Evolutionary conservation across 106 monocot genomes (phyloP), one percentile per base, ranked within the genome.

Genomic region (Acorus calamus): DNA sequence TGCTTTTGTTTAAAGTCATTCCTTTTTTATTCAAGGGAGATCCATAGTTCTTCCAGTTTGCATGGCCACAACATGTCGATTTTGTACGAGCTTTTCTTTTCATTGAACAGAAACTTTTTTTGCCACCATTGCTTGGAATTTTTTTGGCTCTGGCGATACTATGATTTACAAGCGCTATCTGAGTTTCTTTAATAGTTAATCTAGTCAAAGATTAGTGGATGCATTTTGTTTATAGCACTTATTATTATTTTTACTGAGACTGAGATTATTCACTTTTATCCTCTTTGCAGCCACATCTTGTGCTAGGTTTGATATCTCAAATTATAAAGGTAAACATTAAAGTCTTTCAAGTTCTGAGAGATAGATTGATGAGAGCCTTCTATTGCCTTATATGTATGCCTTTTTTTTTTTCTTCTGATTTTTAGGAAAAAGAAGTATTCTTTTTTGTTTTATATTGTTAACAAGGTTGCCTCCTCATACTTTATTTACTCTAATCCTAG

Each of bases 231-330:
- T 28, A 28, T 28, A 28, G 28, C 28, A 28, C 28, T 59, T 54
- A 2, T 50, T 67, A 3, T 28, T 47, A 3, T 61, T 60, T 5
- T 9, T 3, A 53, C 10, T n/a, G 8, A 2, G 4, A 51, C 50
- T 66, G 9, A 6, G 51, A 6, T 52, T 50, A 8, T 50, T 73
- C 10, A 46, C 5, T 57, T 55, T 44, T 64, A 6, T 51, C 55
- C 41, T 56, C 44, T 80, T 8, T 86, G 79, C 84, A 94, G 94
- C 82, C 86, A 62, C 89, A 94, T 76, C 74, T 94, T 67, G 78
- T 94, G 44, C 86, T 94, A 69, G 93, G 93, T 48, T 64, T 94
- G 68, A 94, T 94, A 78, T 94, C 93, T 61, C 93, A 94, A 79
- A 89, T 94, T 61, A 86, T 94, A 55, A 94, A 94, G 93, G 93